These are phyloP conservation scores for Carpinus fangiana DNA, from an alignment of 306 rosid species.

Conservation along the genomic window DNA sequence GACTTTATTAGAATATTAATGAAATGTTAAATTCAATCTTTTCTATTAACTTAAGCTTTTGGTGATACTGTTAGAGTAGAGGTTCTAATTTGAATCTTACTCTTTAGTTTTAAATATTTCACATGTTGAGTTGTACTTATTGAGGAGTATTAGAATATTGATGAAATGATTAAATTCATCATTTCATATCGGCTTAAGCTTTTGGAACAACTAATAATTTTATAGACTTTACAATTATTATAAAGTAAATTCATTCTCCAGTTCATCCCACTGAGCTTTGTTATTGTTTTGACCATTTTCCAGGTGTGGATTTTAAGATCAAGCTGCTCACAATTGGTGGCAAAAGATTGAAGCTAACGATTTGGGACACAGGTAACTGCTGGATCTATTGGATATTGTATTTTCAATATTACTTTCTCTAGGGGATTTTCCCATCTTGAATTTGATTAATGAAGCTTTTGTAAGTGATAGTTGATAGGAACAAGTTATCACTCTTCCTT, in stretches of 20 bases:
- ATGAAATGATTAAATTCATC: too few species aligned
- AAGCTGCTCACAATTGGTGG: slow-evolving; percentile 73
- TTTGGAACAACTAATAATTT: too few species aligned
- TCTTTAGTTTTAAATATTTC: too few species aligned
- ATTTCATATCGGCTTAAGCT: too few species aligned
- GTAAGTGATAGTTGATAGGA: background rate
- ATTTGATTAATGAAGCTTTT: background rate
- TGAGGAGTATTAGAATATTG: too few species aligned
- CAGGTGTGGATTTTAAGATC: slow-evolving; percentile 98
- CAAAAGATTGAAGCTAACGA: slow-evolving; percentile 87
- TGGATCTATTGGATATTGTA: background rate
- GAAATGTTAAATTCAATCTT: too few species aligned
- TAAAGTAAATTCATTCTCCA: background rate
- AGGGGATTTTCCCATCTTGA: too few species aligned
- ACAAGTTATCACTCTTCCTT: background rate
- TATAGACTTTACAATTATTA: slow-evolving; percentile 1
- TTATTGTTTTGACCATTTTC: slow-evolving; percentile 27
- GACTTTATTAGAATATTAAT: background rate
- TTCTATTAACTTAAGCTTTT: too few species aligned
- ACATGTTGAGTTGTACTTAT: too few species aligned
- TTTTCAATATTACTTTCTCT: background rate
- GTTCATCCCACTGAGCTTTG: background rate
- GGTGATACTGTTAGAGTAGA: too few species aligned
- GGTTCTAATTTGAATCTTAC: too few species aligned
- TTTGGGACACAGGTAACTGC: slow-evolving; percentile 92